A percentile compares a stretch with the other conserved stretches of the same genome.
Conservation (phyloP, 495 filamentous ascomycete species). For the Trichoderma asperelloides region DNA sequence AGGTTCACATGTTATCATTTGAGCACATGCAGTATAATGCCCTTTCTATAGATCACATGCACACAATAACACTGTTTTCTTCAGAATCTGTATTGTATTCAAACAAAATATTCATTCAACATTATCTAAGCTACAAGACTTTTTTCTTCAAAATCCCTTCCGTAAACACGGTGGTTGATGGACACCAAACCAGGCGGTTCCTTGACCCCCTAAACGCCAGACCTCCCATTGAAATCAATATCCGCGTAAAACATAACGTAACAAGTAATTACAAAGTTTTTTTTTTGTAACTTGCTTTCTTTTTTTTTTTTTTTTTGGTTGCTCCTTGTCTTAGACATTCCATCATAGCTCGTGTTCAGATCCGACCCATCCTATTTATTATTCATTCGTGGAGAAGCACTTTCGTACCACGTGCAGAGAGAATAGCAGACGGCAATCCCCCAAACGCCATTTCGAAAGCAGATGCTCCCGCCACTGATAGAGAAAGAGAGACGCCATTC, state of each 20-base stretch:
- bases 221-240: background rate
- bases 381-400: constrained; percentile 13
- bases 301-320: background rate
- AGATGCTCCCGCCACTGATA: background rate
- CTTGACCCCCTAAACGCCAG: background rate
- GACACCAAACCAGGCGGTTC: background rate
- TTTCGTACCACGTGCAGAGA: constrained; percentile 16
- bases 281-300: background rate
- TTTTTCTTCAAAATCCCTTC: too few relatives aligned
- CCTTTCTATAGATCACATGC: too few relatives aligned
- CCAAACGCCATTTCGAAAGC: constrained; percentile 38
- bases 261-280: background rate
- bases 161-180: background rate
- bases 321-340: constrained; percentile 9
- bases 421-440: background rate
- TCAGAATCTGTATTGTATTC: too few relatives aligned
- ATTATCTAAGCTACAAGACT: too few relatives aligned
- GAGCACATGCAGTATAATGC: too few relatives aligned
- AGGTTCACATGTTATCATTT: too few relatives aligned
- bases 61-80: too few relatives aligned
- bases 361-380: constrained; percentile 13
- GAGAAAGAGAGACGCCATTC: background rate
- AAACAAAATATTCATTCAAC: too few relatives aligned
- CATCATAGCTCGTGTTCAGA: constrained; percentile 27
- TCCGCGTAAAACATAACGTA: background rate